Evolutionary conservation across 202 grass and related monocot genomes (phyloP).

Genomic region (Hordeum pubiflorum): DNA sequence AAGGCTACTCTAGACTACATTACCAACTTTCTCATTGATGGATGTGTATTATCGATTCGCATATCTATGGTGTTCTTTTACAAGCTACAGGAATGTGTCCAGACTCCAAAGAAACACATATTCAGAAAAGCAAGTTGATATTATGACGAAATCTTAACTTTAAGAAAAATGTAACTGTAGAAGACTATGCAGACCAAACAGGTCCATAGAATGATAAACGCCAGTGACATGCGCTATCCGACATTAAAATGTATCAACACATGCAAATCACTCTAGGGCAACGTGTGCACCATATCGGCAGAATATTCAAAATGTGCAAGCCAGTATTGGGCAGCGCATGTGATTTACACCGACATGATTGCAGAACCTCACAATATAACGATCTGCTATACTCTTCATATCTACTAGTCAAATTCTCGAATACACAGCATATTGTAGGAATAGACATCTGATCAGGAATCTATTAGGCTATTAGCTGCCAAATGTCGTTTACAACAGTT

Average conservation of each 20-base stretch:
- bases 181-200: constrained; percentile 16
- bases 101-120: neutral
- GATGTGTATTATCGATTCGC: neutral
- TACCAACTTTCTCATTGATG: neutral
- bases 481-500: neutral
- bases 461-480: neutral
- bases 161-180: constrained; percentile 3
- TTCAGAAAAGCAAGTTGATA: neutral
- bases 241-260: neutral
- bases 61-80: neutral
- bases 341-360: neutral
- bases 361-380: neutral
- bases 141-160: neutral
- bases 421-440: neutral
- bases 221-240: neutral
- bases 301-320: neutral
- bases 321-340: neutral
- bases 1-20: neutral
- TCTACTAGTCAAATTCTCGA: neutral
- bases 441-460: neutral
- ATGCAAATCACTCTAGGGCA: neutral
- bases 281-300: neutral
- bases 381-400: neutral
- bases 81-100: neutral
- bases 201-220: neutral